phyloP scores from a whole-genome alignment of 805 yeast genomes.

The Candida nanaspora region DNA sequence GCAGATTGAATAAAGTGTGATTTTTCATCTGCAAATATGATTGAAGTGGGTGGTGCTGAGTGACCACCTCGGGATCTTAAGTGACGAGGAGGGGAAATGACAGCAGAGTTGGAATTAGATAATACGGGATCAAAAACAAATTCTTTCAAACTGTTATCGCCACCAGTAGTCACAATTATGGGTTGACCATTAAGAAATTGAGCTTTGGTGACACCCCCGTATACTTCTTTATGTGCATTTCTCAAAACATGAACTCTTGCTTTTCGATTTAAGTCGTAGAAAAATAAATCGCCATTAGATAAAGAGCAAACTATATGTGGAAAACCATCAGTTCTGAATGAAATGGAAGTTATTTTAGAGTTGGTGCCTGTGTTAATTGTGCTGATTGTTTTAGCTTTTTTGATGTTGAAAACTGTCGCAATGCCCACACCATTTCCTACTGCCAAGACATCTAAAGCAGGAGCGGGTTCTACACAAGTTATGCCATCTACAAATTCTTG shows the following conservation, averaged over 20 bases:
- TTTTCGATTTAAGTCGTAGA: conserved; percentile 71
- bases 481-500: conserved; percentile 48
- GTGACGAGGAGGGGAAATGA: conserved; percentile 84
- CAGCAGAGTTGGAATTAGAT: conserved; percentile 51
- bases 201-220: conserved; percentile 73
- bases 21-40: conserved; percentile 64
- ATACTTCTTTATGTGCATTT: conserved; percentile 61
- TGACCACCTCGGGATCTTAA: conserved; percentile 97
- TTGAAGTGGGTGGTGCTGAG: conserved; percentile 75
- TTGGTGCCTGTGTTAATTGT: conserved; percentile 38
- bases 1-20: conserved; percentile 85
- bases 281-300: conserved; percentile 72
- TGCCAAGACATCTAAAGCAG: conserved; percentile 79
- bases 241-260: conserved; percentile 71
- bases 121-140: conserved; percentile 90
- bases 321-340: conserved; percentile 88
- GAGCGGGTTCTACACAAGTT: conserved; percentile 72
- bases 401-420: conserved; percentile 58
- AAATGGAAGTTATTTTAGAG: conserved; percentile 47
- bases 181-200: conserved; percentile 88
- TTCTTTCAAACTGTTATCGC: conserved; percentile 84
- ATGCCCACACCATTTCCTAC: conserved; percentile 68
- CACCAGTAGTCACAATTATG: conserved; percentile 80
- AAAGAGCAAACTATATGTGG: conserved; percentile 78
- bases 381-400: conserved; percentile 51